These are phyloP conservation scores for Termitomyces sp. DNA, from an alignment of 768 basidiomycete species.

Conservation along the genomic window DNA sequence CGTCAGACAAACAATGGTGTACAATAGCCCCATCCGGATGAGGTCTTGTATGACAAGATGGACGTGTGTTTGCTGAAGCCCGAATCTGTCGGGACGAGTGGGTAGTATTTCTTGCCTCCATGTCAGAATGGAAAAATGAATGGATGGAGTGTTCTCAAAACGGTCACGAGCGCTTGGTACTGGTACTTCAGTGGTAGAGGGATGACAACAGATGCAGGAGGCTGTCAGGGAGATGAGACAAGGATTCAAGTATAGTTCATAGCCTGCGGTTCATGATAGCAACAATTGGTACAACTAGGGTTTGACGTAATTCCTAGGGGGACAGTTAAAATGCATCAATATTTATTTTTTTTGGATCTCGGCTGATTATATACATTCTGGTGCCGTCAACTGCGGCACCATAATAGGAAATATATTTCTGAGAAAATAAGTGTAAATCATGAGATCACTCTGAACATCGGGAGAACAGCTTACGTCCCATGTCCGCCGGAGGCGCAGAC, in stretches of 20 bases:
- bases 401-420: conserved; percentile 7
- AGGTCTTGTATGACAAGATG: conserved; percentile 7
- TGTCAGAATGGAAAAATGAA: conserved; percentile 2
- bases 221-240: conserved; percentile 11
- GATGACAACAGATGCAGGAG: conserved; percentile 8
- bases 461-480: conserved; percentile 13
- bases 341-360: conserved; percentile 9
- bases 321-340: no score
- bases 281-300: background rate
- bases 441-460: conserved; percentile 1
- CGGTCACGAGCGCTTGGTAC: background rate
- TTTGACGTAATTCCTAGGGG: background rate
- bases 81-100: conserved; percentile 20
- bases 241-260: background rate
- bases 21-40: conserved; percentile 12
- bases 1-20: conserved; percentile 19
- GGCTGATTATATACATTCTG: background rate
- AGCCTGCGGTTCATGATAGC: conserved; percentile 5
- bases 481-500: conserved; percentile 7
- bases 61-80: conserved; percentile 8
- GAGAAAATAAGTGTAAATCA: background rate
- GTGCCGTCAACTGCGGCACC: background rate
- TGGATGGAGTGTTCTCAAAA: background rate
- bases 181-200: background rate
- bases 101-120: conserved; percentile 4